A percentile compares a stretch with the other conserved stretches of the same genome.
Evolutionary conservation across 2,329 filamentous ascomycete genomes (phyloP).

Genomic region (Cercospora canescens): DNA sequence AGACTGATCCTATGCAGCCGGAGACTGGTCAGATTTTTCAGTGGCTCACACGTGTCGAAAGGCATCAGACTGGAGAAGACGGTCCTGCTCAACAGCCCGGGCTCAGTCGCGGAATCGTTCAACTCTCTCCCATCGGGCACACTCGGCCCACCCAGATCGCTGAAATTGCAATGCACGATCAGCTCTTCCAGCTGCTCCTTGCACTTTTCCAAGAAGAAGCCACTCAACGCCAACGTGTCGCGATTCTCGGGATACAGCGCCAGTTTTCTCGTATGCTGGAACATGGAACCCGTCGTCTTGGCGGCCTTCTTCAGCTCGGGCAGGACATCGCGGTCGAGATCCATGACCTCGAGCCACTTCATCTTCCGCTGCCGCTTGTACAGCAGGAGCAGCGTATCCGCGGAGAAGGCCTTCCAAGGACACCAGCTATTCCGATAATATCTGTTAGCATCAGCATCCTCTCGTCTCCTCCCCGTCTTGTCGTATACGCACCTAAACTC

Average conservation of each 20-base stretch:
- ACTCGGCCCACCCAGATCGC: conserved; percentile 27
- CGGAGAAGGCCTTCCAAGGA: conserved; percentile 50
- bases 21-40: conserved; percentile 45
- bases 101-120: conserved; percentile 49
- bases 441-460: conserved; percentile 25
- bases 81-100: conserved; percentile 47
- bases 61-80: conserved; percentile 51
- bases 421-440: conserved; percentile 42
- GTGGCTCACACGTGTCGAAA: conserved; percentile 48
- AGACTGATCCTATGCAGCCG: conserved; percentile 48
- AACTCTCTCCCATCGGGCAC: conserved; percentile 40
- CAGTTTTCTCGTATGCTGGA: conserved; percentile 45
- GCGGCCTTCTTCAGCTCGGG: conserved; percentile 44
- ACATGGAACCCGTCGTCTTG: conserved; percentile 40
- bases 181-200: conserved; percentile 46
- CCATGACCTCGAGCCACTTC: conserved; percentile 51
- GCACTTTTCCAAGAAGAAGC: conserved; percentile 45
- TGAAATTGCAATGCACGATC: conserved; percentile 50
- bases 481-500: conserved; percentile 42
- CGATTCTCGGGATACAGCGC: conserved; percentile 50
- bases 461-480: neutral
- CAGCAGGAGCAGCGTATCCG: conserved; percentile 49
- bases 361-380: conserved; percentile 51
- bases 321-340: conserved; percentile 45
- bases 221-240: conserved; percentile 46